These are phyloP conservation scores for Corymbia calophylla DNA, from an alignment of 441 rosid genomes.

Conservation along the genomic window DNA sequence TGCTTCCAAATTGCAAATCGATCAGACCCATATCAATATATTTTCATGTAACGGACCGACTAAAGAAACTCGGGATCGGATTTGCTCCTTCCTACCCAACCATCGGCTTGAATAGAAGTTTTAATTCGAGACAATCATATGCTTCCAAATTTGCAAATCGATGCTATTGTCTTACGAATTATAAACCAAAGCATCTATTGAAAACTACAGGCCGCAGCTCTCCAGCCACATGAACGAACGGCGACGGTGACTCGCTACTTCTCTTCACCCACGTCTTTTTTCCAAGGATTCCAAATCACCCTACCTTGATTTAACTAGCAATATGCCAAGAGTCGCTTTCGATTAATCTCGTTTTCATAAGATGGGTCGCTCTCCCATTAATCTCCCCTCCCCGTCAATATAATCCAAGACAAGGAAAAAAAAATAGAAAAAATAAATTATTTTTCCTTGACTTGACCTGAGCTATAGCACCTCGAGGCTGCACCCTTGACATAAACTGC, in stretches of 20 bases:
- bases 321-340: neutral
- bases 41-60: too few relatives aligned
- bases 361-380: neutral
- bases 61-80: too few relatives aligned
- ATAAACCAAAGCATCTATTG: too few relatives aligned
- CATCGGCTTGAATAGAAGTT: too few relatives aligned
- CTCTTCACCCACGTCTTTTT: neutral
- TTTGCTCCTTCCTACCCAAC: too few relatives aligned
- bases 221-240: neutral
- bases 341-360: neutral
- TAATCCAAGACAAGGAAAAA: neutral
- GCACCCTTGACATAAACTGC: rapidly evolving
- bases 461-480: neutral
- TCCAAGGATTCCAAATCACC: neutral
- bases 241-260: neutral
- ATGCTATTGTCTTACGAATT: neutral
- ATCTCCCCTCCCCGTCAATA: neutral
- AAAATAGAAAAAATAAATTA: neutral
- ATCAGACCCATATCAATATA: too few relatives aligned
- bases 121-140: too few relatives aligned
- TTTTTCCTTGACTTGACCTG: rapidly evolving
- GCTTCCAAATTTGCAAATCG: neutral
- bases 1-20: too few relatives aligned
- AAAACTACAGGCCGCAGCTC: too few relatives aligned
- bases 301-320: neutral